These are phyloP conservation scores for Skeletonema tropicum DNA, from an alignment of 108 stramenopile species.

Conservation along the genomic window DNA sequence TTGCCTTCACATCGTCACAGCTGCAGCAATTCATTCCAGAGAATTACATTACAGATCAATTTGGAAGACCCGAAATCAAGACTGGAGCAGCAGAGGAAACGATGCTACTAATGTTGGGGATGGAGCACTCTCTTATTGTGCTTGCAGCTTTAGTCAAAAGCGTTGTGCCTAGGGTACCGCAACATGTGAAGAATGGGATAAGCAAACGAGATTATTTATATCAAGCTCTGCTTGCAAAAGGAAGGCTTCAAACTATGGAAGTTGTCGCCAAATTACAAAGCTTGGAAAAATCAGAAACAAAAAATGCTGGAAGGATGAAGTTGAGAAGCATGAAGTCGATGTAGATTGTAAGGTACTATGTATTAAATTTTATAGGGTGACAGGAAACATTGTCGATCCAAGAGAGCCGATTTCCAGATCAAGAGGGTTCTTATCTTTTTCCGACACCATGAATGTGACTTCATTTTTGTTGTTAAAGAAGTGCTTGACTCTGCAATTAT, in stretches of 20 bases:
- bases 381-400: neutral
- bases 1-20: slow-evolving; percentile 77
- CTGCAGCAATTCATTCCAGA: slow-evolving; percentile 74
- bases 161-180: slow-evolving; percentile 53
- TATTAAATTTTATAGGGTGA: no score
- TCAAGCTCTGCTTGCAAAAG: neutral
- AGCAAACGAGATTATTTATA: slow-evolving; percentile 50
- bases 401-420: slow-evolving; percentile 12
- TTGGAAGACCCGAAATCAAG: slow-evolving; percentile 47
- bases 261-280: no score
- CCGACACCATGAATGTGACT: slow-evolving; percentile 58
- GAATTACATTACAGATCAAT: slow-evolving; percentile 55
- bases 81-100: slow-evolving; percentile 68
- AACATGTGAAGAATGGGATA: slow-evolving; percentile 47
- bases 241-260: no score
- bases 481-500: slow-evolving; percentile 50
- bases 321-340: no score
- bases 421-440: neutral
- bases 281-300: neutral
- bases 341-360: no score
- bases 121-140: slow-evolving; percentile 68
- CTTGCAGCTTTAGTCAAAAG: slow-evolving; percentile 42
- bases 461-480: slow-evolving; percentile 78
- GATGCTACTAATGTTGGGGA: slow-evolving; percentile 74
- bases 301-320: no score